Evolutionary conservation across 805 yeast genomes (phyloP), one percentile per base, ranked within the genome.

Genomic region (Saccharomycopsis fermentans): DNA sequence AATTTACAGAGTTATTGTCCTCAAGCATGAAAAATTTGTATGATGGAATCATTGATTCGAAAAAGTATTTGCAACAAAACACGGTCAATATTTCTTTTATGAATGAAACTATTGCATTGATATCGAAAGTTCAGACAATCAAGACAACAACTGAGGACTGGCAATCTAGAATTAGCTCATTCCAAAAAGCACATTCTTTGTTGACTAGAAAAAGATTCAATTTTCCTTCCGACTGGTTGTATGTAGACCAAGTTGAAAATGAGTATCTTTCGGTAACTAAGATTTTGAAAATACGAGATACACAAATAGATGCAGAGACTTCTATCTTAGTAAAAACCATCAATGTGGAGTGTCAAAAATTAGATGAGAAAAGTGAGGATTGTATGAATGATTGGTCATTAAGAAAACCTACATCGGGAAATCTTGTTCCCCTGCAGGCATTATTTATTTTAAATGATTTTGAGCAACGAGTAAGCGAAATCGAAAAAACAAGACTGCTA

Each of bases 181-280:
- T 70, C 53, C 63, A 68, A 39, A 48, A 63, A 1, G 76, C 78
- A 4, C 86, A 82, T 58, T 64, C 65, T 3, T 59, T 74, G 1
- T 65, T 83, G 8, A 60, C 72, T 1, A 73, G 76, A 32, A 71
- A 74, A n/a, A 70, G 84, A 51, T 77, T 70, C 60, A 73, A 72
- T 24, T 76, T 81, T 55, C 79, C 84, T 0, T 37, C 69, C 0
- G 76, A 77, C 32, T 85, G 90, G 86, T 61, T 83, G 0, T 80
- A 73, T 66, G 73, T 72, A 53, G 94, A 86, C 47, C 95, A 88
- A 63, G 58, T 88, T 0, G 81, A 79, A 14, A 74, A 72, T 55
- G 82, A 80, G 56, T 66, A 75, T 57, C 64, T 71, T 0, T 72
- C 81, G 1, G 65, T 83, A 35, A 56, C 63, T 1, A 73, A 79